These are phyloP conservation scores for Fusarium foetens DNA, from an alignment of 2,329 filamentous ascomycete species.

Conservation along the genomic window DNA sequence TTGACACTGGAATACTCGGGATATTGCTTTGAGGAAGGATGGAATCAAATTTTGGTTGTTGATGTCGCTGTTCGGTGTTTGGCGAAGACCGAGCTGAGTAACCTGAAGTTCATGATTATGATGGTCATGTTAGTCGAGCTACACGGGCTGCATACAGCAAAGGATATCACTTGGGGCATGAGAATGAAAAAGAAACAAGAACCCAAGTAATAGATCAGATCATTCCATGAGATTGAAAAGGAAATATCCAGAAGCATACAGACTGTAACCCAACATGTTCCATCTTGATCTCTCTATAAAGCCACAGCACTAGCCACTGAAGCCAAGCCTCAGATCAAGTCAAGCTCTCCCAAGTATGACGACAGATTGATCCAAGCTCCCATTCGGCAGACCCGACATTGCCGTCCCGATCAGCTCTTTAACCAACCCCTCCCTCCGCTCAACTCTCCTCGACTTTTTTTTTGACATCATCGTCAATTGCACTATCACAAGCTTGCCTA, in stretches of 20 bases:
- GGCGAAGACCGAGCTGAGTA: constrained; percentile 7
- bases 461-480: constrained; percentile 47
- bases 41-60: not conserved
- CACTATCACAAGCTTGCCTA: not conserved
- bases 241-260: not conserved
- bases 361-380: constrained; percentile 4
- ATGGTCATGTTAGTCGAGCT: not conserved
- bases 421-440: constrained; percentile 28
- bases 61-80: constrained; percentile 18
- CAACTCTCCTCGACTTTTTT: constrained; percentile 9
- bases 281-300: not conserved
- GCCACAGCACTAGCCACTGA: constrained; percentile 15
- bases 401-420: constrained; percentile 29
- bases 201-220: not conserved
- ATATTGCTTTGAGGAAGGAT: not conserved
- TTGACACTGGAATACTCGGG: not conserved
- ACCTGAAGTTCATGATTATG: constrained; percentile 11
- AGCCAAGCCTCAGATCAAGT: not conserved
- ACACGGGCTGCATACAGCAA: not conserved
- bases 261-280: not conserved
- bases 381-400: constrained; percentile 45
- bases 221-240: not conserved
- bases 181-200: not conserved
- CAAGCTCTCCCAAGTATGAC: not conserved
- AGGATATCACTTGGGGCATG: fast-evolving